These are phyloP conservation scores for Aureobasidium sp. DNA, from an alignment of 2,329 filamentous ascomycete species.

Conservation along the genomic window DNA sequence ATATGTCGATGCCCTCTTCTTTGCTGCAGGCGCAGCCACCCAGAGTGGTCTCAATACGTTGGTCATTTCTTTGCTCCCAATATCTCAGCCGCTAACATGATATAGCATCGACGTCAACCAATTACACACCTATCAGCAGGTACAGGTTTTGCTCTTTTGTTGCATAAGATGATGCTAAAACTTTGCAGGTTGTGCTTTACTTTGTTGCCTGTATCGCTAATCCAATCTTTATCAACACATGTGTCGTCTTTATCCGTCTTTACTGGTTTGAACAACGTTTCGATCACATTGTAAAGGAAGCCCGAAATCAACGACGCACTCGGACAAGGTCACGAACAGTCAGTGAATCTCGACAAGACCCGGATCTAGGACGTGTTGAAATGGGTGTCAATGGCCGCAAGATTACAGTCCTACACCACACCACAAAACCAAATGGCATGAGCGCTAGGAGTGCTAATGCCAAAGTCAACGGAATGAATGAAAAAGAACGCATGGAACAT, in stretches of 20 bases:
- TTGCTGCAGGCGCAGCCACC: slow-evolving; percentile 75
- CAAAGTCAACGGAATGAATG: slow-evolving; percentile 28
- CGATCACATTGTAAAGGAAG: slow-evolving; percentile 69
- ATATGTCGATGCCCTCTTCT: slow-evolving; percentile 86
- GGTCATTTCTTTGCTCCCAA: slow-evolving; percentile 13
- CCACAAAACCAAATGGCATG: slow-evolving; percentile 46
- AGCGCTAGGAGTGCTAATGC: slow-evolving; percentile 43
- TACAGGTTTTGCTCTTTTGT: slow-evolving; percentile 10
- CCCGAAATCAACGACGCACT: slow-evolving; percentile 55
- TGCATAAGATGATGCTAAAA: not conserved
- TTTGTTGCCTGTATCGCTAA: slow-evolving; percentile 65
- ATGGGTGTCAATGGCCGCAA: slow-evolving; percentile 55
- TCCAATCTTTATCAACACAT: slow-evolving; percentile 74
- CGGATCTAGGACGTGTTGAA: slow-evolving; percentile 44
- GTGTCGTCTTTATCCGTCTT: slow-evolving; percentile 81
- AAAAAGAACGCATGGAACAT: slow-evolving; percentile 37
- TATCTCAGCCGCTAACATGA: slow-evolving; percentile 9
- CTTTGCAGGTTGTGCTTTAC: slow-evolving; percentile 57
- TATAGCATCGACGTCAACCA: slow-evolving; percentile 39
- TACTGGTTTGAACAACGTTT: slow-evolving; percentile 99
- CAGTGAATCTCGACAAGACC: slow-evolving; percentile 36
- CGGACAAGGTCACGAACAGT: slow-evolving; percentile 50
- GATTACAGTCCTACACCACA: slow-evolving; percentile 57
- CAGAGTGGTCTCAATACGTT: slow-evolving; percentile 86
- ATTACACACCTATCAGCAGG: slow-evolving; percentile 41